Conservation (phyloP, 345 rosid species). For the Anacardium occidentale region DNA sequence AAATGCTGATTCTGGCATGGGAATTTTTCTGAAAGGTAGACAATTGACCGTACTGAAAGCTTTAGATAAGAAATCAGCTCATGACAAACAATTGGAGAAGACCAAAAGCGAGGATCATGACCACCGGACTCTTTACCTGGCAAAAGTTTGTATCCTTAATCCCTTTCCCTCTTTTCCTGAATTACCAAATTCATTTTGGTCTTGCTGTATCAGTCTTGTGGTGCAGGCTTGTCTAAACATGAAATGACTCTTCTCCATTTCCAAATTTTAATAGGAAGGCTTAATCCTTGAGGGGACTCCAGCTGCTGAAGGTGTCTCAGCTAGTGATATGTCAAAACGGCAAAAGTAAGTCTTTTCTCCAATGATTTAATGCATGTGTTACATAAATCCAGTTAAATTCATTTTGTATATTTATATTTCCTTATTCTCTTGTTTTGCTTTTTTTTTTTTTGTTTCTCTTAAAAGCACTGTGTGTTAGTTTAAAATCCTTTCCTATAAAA, state of each 20-base stretch:
- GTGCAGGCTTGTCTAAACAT: neutral
- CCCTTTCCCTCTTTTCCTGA: neutral
- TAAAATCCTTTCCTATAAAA: neutral
- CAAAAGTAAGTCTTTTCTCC: slow-evolving; percentile 39
- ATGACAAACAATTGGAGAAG: slow-evolving; percentile 67
- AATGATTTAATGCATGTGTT: neutral
- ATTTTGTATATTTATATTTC: neutral
- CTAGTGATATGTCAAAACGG: slow-evolving; percentile 71
- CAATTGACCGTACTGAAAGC: slow-evolving; percentile 73
- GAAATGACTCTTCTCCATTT: neutral
- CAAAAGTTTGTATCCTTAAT: slow-evolving; percentile 53
- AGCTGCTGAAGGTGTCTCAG: slow-evolving; percentile 88
- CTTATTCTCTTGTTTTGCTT: neutral
- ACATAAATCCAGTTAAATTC: neutral
- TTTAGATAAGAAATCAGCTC: slow-evolving; percentile 78
- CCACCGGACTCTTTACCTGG: slow-evolving; percentile 80
- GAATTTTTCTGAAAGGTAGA: slow-evolving; percentile 79
- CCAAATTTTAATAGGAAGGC: slow-evolving; percentile 64
- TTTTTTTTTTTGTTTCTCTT: slow-evolving; percentile 6
- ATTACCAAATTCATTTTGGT: neutral
- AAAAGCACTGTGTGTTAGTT: neutral
- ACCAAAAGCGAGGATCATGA: slow-evolving; percentile 64
- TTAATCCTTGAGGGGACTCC: slow-evolving; percentile 79
- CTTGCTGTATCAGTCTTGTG: neutral
- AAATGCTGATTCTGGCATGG: slow-evolving; percentile 53